Conservation (phyloP, 371 early-diverging fungal genomes). For the Gilbertella persicaria region DNA sequence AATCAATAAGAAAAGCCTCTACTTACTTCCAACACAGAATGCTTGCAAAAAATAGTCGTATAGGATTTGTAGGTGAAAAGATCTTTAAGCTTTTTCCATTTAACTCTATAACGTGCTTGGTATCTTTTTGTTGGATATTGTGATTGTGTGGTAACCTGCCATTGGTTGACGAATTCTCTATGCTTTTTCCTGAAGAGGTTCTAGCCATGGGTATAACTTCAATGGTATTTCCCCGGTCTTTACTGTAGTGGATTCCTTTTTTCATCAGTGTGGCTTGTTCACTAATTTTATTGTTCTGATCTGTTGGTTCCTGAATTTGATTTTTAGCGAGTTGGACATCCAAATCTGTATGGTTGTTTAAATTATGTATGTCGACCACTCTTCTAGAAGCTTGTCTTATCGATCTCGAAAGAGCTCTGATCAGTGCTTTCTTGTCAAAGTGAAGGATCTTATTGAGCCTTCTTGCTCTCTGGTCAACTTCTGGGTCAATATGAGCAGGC, state of each 20-base stretch:
- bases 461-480: constrained; percentile 19
- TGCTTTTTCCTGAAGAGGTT: constrained; percentile 1
- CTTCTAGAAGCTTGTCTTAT: constrained; percentile 31
- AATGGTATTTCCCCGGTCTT: constrained; percentile 11
- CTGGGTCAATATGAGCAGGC: constrained; percentile 26
- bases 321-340: background rate
- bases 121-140: constrained; percentile 6
- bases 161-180: background rate
- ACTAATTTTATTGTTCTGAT: background rate
- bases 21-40: constrained; percentile 39
- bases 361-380: constrained; percentile 35
- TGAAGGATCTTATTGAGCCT: constrained; percentile 5
- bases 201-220: constrained; percentile 31
- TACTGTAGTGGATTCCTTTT: background rate
- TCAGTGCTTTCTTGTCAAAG: constrained; percentile 2
- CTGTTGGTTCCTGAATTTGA: background rate
- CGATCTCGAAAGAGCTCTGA: constrained; percentile 16
- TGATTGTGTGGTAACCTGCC: background rate
- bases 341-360: constrained; percentile 4
- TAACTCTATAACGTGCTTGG: constrained; percentile 12
- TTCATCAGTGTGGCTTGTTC: background rate
- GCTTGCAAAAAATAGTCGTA: constrained; percentile 26
- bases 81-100: constrained; percentile 31
- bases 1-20: background rate
- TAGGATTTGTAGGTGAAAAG: constrained; percentile 29